Percentiles rank a stretch among this genome's conserved stretches.
Evolutionary conservation across 2,329 filamentous ascomycete species (phyloP).

Genomic region (Chrysoporthe deuterocubensis): DNA sequence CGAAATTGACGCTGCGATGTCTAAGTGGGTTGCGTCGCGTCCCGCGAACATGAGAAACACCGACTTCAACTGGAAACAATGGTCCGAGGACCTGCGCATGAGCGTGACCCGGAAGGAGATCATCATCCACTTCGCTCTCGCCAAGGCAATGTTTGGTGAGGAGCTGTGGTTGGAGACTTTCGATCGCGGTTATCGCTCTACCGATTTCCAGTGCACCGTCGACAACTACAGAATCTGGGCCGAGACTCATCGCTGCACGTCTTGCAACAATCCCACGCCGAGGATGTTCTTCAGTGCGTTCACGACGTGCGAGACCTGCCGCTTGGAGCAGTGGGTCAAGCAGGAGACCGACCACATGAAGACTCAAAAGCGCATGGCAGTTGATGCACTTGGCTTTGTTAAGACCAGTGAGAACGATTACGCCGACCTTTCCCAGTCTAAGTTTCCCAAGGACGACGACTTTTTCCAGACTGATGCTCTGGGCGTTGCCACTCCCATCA

Average conservation of each 20-base stretch:
- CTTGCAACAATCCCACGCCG: slow-evolving; percentile 8
- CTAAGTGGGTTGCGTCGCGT: background rate
- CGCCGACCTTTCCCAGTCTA: slow-evolving; percentile 7
- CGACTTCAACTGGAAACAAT: too few relatives aligned
- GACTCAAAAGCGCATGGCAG: slow-evolving; percentile 2
- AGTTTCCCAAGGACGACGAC: background rate
- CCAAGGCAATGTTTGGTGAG: slow-evolving; percentile 21
- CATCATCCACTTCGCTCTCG: slow-evolving; percentile 11
- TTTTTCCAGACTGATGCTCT: background rate
- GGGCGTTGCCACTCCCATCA: background rate
- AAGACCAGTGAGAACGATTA: background rate
- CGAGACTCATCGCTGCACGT: background rate
- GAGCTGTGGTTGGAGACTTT: slow-evolving; percentile 16
- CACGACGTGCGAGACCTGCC: slow-evolving; percentile 21
- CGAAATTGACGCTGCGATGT: background rate
- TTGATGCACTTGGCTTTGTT: slow-evolving; percentile 11
- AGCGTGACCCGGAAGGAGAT: slow-evolving; percentile 4
- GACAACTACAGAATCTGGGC: slow-evolving; percentile 19
- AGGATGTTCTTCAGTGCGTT: slow-evolving; percentile 15
- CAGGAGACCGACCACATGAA: slow-evolving; percentile 17
- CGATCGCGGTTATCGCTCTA: slow-evolving; percentile 15
- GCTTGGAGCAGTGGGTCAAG: background rate
- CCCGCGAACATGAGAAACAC: too few relatives aligned
- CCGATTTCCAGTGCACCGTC: background rate
- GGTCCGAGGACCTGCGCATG: background rate